phyloP scores from a whole-genome alignment of 208 protist species.

The Leptomonas seymouri region DNA sequence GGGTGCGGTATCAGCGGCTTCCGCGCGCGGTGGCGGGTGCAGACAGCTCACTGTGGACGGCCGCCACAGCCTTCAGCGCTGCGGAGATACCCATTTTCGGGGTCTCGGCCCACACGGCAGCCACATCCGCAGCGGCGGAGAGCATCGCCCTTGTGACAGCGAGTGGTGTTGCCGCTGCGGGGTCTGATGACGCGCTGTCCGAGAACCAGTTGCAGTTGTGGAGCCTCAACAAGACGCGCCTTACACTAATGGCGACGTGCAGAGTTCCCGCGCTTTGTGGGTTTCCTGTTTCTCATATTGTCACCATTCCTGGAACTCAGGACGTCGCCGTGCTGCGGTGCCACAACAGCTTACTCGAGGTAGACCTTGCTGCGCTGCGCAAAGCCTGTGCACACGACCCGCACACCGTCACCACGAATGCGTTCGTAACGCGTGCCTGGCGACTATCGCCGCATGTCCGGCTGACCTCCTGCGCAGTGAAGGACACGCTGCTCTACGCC shows the following conservation, averaged over 20 bases:
- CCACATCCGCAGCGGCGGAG: not conserved
- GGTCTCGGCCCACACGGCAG: not conserved
- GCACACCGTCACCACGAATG: constrained; percentile 25
- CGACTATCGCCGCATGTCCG: constrained; percentile 55
- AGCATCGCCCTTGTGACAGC: constrained; percentile 25
- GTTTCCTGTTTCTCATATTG: constrained; percentile 47
- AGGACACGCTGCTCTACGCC: constrained; percentile 57
- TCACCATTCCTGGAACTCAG: constrained; percentile 43
- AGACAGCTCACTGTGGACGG: constrained; percentile 36
- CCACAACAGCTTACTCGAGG: constrained; percentile 55
- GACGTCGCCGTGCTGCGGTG: constrained; percentile 41
- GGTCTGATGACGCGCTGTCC: not conserved
- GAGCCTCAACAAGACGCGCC: constrained; percentile 38
- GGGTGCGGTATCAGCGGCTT: constrained; percentile 51
- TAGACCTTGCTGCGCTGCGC: constrained; percentile 34
- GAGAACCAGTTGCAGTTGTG: constrained; percentile 40
- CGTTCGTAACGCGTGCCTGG: constrained; percentile 53
- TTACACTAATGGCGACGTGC: constrained; percentile 40
- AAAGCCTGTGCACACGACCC: constrained; percentile 20
- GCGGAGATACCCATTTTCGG: constrained; percentile 19
- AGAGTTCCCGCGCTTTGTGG: constrained; percentile 41
- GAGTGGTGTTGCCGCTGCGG: constrained; percentile 21
- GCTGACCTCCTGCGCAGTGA: constrained; percentile 51
- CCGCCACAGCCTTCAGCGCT: constrained; percentile 24
- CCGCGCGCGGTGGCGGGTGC: constrained; percentile 42